Evolutionary conservation across 768 basidiomycete species (phyloP).

Genomic region (Phylloporus sp.): DNA sequence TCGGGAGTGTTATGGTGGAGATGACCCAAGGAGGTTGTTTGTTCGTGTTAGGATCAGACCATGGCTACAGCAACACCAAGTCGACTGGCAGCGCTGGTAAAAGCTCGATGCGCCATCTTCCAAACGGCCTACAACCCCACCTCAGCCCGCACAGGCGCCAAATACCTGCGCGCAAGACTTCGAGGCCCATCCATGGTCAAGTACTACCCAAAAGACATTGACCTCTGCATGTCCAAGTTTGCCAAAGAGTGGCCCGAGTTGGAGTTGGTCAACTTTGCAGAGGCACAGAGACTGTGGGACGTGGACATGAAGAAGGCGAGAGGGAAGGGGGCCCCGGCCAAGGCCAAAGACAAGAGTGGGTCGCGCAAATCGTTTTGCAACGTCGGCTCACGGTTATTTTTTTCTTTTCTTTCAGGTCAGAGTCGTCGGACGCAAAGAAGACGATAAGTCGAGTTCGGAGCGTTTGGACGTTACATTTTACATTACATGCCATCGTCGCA

Average conservation of each 20-base stretch:
- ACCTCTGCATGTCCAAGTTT: constrained; percentile 50
- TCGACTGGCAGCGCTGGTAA: constrained; percentile 55
- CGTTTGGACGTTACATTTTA: background rate
- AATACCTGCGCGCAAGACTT: constrained; percentile 79
- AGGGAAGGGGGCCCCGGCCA: constrained; percentile 82
- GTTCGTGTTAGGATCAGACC: too few species aligned
- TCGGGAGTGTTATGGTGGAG: too few species aligned
- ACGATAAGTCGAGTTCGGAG: constrained; percentile 24
- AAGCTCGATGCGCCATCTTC: constrained; percentile 70
- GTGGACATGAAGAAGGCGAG: constrained; percentile 43
- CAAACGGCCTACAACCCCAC: constrained; percentile 86
- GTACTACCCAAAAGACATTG: constrained; percentile 71
- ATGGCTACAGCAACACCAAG: constrained; percentile 38
- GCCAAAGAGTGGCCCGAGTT: constrained; percentile 50
- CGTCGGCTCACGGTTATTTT: constrained; percentile 2
- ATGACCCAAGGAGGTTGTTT: too few species aligned
- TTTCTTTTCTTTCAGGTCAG: constrained; percentile 37
- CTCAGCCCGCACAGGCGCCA: constrained; percentile 78
- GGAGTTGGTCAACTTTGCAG: constrained; percentile 58
- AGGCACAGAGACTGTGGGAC: constrained; percentile 60
- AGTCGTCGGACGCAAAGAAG: constrained; percentile 47
- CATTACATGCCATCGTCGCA: constrained; percentile 1
- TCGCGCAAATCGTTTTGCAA: background rate
- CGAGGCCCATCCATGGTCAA: constrained; percentile 80
- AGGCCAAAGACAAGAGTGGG: constrained; percentile 62